Conservation (phyloP, 345 rosid species). For the Brassica juncea region DNA sequence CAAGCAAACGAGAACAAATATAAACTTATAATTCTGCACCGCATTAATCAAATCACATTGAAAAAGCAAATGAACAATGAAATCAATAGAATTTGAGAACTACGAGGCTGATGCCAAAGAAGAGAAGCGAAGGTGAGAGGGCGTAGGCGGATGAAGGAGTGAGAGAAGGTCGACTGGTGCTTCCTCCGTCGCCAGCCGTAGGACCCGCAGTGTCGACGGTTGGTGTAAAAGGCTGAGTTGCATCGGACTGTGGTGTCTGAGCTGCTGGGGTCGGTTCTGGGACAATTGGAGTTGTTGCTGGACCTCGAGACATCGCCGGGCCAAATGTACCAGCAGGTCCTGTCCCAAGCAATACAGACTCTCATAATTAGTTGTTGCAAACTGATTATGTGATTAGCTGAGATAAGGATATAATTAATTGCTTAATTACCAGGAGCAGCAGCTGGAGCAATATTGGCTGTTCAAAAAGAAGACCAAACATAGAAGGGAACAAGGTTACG, state of each 20-base stretch:
- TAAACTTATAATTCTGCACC: constrained; percentile 19
- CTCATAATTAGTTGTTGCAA: too few relatives aligned
- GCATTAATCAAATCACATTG: constrained; percentile 22
- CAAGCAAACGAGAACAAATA: background rate
- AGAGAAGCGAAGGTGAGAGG: constrained; percentile 51
- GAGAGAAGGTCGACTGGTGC: constrained; percentile 49
- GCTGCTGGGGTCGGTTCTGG: constrained; percentile 64
- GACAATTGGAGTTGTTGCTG: constrained; percentile 55
- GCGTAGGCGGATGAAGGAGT: constrained; percentile 57
- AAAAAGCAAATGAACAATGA: background rate
- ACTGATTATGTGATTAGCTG: too few relatives aligned
- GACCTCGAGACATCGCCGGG: constrained; percentile 51
- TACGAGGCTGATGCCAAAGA: constrained; percentile 47
- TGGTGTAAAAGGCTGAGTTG: constrained; percentile 59
- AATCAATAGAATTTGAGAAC: constrained; percentile 45
- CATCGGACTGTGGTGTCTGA: constrained; percentile 56
- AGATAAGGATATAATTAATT: background rate
- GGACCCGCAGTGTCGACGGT: constrained; percentile 43
- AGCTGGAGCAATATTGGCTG: constrained; percentile 59
- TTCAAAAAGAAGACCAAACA: background rate
- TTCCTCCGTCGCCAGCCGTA: constrained; percentile 46
- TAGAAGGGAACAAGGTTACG: too few relatives aligned
- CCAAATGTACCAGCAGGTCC: constrained; percentile 58
- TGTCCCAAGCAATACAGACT: constrained; percentile 15
- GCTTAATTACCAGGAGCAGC: constrained; percentile 69